Conservation (phyloP, 192 early-diverging fungal species). For the Coemansia sp. region DNA sequence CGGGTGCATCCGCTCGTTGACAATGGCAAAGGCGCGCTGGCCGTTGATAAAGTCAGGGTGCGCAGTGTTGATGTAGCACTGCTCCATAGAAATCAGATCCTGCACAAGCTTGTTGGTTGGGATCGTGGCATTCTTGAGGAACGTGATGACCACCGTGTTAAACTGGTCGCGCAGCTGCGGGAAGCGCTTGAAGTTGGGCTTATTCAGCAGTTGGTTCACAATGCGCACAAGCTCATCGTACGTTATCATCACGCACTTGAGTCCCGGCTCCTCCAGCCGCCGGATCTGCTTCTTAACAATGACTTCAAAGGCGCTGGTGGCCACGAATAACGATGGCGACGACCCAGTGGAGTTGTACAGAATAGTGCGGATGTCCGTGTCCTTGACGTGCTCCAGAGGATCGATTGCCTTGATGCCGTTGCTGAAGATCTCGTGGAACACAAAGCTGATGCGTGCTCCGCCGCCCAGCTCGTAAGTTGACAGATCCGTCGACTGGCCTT, state of each 20-base stretch:
- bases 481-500: conserved; percentile 94
- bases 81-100: conserved; percentile 92
- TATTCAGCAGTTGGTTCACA: conserved; percentile 86
- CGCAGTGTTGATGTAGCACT: conserved; percentile 97
- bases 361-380: conserved; percentile 97
- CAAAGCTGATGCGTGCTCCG: conserved; percentile 98
- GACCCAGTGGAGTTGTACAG: conserved; percentile 98
- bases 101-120: conserved; percentile 95
- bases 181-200: conserved; percentile 95
- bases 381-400: conserved; percentile 98
- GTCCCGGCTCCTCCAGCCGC: conserved; percentile 94
- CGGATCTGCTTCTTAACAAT: conserved; percentile 99
- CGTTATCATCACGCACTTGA: conserved; percentile 93
- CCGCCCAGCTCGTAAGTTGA: conserved; percentile 94
- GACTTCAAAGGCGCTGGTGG: conserved; percentile 96
- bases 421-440: conserved; percentile 97
- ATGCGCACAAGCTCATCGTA: conserved; percentile 99
- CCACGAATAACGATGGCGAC: conserved; percentile 96
- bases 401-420: conserved; percentile 92
- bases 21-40: conserved; percentile 91
- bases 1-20: conserved; percentile 81
- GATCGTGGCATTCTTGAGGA: conserved; percentile 85
- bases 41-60: conserved; percentile 99
- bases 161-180: conserved; percentile 91
- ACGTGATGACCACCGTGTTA: conserved; percentile 89